These are phyloP conservation scores for Amniculicola lignicola DNA, from an alignment of 495 filamentous ascomycete genomes.

Conservation along the genomic window DNA sequence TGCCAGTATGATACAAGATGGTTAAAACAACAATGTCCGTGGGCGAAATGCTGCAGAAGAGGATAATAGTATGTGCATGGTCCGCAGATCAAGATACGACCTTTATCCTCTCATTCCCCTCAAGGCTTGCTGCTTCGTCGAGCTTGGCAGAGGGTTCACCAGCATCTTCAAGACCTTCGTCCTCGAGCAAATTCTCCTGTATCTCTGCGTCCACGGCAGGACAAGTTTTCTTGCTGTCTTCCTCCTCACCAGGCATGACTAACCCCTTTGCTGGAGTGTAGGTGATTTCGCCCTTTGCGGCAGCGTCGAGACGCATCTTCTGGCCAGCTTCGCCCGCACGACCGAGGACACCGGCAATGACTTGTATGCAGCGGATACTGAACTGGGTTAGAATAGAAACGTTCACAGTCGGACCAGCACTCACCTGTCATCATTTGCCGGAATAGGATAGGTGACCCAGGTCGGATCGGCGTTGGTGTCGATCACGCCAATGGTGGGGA, in stretches of 20 bases:
- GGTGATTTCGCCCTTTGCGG: slow-evolving; percentile 55
- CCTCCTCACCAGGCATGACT: slow-evolving; percentile 17
- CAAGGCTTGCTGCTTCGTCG: slow-evolving; percentile 7
- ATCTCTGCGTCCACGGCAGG: slow-evolving; percentile 2
- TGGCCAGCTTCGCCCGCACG: slow-evolving; percentile 79
- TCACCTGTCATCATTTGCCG: slow-evolving; percentile 90
- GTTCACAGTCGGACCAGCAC: slow-evolving; percentile 16
- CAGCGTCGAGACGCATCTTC: slow-evolving; percentile 57
- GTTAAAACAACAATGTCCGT: not conserved
- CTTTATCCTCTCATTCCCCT: not conserved
- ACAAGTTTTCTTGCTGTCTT: not conserved
- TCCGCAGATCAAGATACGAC: not conserved
- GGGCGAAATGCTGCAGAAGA: not conserved
- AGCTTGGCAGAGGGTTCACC: slow-evolving; percentile 16
- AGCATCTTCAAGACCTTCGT: not conserved
- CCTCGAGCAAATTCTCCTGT: not conserved
- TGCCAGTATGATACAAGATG: not conserved
- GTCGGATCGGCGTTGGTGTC: slow-evolving; percentile 92
- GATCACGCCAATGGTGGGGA: slow-evolving; percentile 91
- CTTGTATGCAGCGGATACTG: slow-evolving; percentile 71
- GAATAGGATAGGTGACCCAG: slow-evolving; percentile 94
- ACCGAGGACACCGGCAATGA: slow-evolving; percentile 84
- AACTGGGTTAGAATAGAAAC: slow-evolving; percentile 1
- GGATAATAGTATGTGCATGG: too few relatives aligned
- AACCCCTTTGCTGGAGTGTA: slow-evolving; percentile 51